Evolutionary conservation across 352 stramenopile species (phyloP), one percentile per base, ranked within the genome.

Genomic region (Globisporangium barbulae): DNA sequence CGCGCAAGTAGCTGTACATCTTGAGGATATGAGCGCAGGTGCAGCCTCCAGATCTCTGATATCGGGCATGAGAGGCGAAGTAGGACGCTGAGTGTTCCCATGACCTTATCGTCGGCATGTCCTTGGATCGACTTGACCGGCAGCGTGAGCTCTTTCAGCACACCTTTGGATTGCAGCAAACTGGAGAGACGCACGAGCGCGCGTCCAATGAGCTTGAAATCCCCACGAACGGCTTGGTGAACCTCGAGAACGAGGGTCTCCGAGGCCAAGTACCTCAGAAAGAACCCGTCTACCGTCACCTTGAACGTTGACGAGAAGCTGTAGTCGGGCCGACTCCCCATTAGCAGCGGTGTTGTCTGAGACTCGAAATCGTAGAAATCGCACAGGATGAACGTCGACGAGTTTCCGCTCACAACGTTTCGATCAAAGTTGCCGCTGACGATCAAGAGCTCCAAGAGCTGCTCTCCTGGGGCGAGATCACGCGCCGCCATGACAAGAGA

Each of bases 311-410:
- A 82, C 8, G 91, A 91, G 59, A 98, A 95, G 67, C 97, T 96
- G 74, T 96, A 98, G 19, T 85, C 75, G 2, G 93, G 93, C 19
- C 76, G 74, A 41, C 62, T 81, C 28, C 94, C 93, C 12, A 89
- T 76, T 13, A 97, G 56, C 35, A 98, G 71, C 28, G 93, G 76
- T 41, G 93, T 98, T 48, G 91, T 86, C 72, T 98, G 91, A 0
- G 90, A 97, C 68, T 98, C 93, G 62, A 97, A 98, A 65, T 98
- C 90, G 65, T 96, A 98, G 62, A 98, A 98, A 61, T 98, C 94
- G 35, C 95, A 90, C 19, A 98, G 64, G 7, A 97, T 76, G 64
- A 98, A 98, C 15, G 91, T 97, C 1, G 89, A 97, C 2, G 83
- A 75, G 58, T 83, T 93, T 15, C 72, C 70, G 7, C 77, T 78